phyloP scores from a whole-genome alignment of 495 filamentous ascomycete species.

The Cairneyella variabilis region DNA sequence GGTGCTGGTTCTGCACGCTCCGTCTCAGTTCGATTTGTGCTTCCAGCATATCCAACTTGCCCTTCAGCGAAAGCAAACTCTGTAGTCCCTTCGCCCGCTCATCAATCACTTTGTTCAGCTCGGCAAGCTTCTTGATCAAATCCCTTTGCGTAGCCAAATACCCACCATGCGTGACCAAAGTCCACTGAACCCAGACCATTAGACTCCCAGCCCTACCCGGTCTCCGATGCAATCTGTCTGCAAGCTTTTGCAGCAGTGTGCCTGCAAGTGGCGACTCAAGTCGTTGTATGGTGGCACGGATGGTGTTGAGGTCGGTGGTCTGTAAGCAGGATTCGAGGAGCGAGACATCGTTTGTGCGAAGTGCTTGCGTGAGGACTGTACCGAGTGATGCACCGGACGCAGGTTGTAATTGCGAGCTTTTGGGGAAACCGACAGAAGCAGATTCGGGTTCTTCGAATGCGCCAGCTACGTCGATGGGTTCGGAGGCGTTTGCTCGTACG shows the following conservation, averaged over 20 bases:
- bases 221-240: constrained; percentile 79
- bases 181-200: constrained; percentile 97
- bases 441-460: constrained; percentile 40
- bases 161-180: constrained; percentile 89
- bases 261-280: constrained; percentile 80
- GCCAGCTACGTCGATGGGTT: constrained; percentile 74
- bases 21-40: constrained; percentile 79
- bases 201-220: constrained; percentile 86
- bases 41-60: constrained; percentile 35
- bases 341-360: constrained; percentile 81
- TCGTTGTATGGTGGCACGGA: constrained; percentile 84
- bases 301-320: constrained; percentile 64
- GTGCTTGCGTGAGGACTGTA: constrained; percentile 86
- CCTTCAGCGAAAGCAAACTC: constrained; percentile 66
- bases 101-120: constrained; percentile 77
- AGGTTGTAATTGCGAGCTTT: constrained; percentile 39
- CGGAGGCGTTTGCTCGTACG: constrained; percentile 61
- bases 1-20: constrained; percentile 43
- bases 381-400: constrained; percentile 78
- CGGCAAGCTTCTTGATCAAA: constrained; percentile 67
- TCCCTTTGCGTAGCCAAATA: constrained; percentile 80
- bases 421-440: constrained; percentile 11
- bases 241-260: constrained; percentile 73
- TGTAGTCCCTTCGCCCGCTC: constrained; percentile 80
- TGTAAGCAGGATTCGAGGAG: constrained; percentile 92